Percentiles rank a stretch among this genome's conserved stretches.
phyloP scores from a whole-genome alignment of 768 basidiomycete species.

The Russula ochroleuca region DNA sequence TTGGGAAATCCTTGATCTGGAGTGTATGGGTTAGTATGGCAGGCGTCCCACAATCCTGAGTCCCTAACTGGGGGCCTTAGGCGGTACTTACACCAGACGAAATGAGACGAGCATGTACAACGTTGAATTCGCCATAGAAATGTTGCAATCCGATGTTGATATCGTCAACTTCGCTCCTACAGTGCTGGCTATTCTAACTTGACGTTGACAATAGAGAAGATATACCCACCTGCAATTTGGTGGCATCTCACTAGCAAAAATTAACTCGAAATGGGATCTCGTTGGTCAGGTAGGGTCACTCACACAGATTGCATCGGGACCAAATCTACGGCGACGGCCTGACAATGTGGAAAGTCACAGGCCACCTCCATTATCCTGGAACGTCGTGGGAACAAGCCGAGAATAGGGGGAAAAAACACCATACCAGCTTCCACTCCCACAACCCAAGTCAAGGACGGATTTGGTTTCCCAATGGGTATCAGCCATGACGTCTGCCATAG shows the following conservation, averaged over 20 bases:
- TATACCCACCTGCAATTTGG: slow-evolving; percentile 56
- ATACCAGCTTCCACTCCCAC: slow-evolving; percentile 75
- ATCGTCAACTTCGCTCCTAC: slow-evolving; percentile 78
- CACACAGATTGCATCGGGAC: slow-evolving; percentile 74
- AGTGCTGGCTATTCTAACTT: slow-evolving; percentile 19
- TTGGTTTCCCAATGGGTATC: slow-evolving; percentile 56
- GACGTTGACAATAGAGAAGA: not conserved
- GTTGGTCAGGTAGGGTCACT: slow-evolving; percentile 33
- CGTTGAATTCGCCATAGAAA: slow-evolving; percentile 73
- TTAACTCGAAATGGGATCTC: slow-evolving; percentile 25
- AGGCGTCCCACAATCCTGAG: not conserved
- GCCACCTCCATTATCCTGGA: slow-evolving; percentile 73
- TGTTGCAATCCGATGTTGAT: slow-evolving; percentile 82
- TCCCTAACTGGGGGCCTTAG: slow-evolving; percentile 1
- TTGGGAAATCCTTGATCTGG: slow-evolving; percentile 65
- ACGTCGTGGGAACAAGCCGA: slow-evolving; percentile 11
- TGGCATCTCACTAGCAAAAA: slow-evolving; percentile 52
- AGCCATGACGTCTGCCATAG: slow-evolving; percentile 53
- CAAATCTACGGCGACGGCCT: slow-evolving; percentile 70
- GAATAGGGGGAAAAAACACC: slow-evolving; percentile 24
- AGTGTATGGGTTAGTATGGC: slow-evolving; percentile 6
- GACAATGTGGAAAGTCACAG: slow-evolving; percentile 64
- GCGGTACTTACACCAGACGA: slow-evolving; percentile 58
- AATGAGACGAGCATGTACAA: slow-evolving; percentile 68
- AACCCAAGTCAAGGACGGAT: slow-evolving; percentile 68